Percentiles rank a stretch among this genome's conserved stretches.
These are phyloP conservation scores for Cryptococcus depauperatus DNA, from an alignment of 1,284 basidiomycete genomes.

Conservation along the genomic window DNA sequence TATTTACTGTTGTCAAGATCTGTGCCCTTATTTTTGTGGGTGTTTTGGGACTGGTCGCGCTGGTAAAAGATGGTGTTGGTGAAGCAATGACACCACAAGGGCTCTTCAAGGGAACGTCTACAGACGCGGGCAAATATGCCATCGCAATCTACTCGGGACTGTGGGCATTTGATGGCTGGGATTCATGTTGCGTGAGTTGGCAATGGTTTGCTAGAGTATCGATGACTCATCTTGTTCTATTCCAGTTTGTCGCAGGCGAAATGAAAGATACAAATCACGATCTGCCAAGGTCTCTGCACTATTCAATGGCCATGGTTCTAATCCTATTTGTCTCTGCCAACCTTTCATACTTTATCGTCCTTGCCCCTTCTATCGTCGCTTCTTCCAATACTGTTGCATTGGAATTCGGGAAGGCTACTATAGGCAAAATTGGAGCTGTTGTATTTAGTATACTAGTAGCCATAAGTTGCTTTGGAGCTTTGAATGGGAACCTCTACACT, in stretches of 20 bases:
- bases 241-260: constrained; percentile 80
- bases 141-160: constrained; percentile 89
- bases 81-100: constrained; percentile 39
- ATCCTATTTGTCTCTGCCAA: constrained; percentile 73
- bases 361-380: constrained; percentile 60
- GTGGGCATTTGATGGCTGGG: constrained; percentile 93
- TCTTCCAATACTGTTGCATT: constrained; percentile 78
- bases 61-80: constrained; percentile 38
- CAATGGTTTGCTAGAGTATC: background rate
- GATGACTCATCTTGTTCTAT: background rate
- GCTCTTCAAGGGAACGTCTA: constrained; percentile 67
- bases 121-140: constrained; percentile 74
- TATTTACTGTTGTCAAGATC: constrained; percentile 75
- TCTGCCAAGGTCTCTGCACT: constrained; percentile 80
- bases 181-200: constrained; percentile 40
- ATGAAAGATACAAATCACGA: constrained; percentile 76
- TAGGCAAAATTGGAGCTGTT: constrained; percentile 75
- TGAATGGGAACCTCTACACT: constrained; percentile 81
- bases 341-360: constrained; percentile 82
- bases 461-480: constrained; percentile 85
- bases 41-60: constrained; percentile 43
- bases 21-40: constrained; percentile 45
- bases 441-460: constrained; percentile 82
- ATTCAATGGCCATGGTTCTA: constrained; percentile 63
- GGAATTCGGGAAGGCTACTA: constrained; percentile 81